phyloP scores from a whole-genome alignment of 2,329 filamentous ascomycete species.

The Pseudopyrenochaeta lycopersici region DNA sequence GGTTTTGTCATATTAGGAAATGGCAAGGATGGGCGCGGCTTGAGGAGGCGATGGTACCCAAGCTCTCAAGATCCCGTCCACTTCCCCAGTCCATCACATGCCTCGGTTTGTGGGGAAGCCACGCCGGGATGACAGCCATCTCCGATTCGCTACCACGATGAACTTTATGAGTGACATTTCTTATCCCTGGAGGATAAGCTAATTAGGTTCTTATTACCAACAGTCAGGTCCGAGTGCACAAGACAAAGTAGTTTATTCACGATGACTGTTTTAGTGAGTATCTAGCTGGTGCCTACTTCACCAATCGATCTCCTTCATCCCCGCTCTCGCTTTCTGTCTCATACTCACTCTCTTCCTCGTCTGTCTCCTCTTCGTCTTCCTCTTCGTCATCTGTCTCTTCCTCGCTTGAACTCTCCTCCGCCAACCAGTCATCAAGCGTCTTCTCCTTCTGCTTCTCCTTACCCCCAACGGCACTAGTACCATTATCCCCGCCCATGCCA shows the following conservation, averaged over 20 bases:
- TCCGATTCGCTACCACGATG: slow-evolving; percentile 8
- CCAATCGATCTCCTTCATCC: slow-evolving; percentile 48
- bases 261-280: background rate
- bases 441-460: slow-evolving; percentile 66
- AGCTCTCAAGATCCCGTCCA: slow-evolving; percentile 7
- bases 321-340: slow-evolving; percentile 65
- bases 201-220: background rate
- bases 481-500: slow-evolving; percentile 48
- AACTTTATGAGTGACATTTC: too few species aligned
- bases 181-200: too few species aligned
- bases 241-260: background rate
- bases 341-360: slow-evolving; percentile 66
- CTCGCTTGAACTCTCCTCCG: slow-evolving; percentile 63
- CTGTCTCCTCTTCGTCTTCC: slow-evolving; percentile 60
- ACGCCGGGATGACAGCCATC: slow-evolving; percentile 9
- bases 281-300: slow-evolving; percentile 26
- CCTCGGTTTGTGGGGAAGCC: slow-evolving; percentile 30
- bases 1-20: too few species aligned
- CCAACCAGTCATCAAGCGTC: slow-evolving; percentile 92
- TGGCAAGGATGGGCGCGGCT: background rate
- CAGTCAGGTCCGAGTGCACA: background rate
- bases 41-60: background rate
- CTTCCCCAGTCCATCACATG: slow-evolving; percentile 22
- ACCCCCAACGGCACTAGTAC: slow-evolving; percentile 12
- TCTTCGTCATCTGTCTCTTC: slow-evolving; percentile 59